Evolutionary conservation across 2,329 filamentous ascomycete species (phyloP), one percentile per base, ranked within the genome.

Genomic region (Talaromyces verruculosus): DNA sequence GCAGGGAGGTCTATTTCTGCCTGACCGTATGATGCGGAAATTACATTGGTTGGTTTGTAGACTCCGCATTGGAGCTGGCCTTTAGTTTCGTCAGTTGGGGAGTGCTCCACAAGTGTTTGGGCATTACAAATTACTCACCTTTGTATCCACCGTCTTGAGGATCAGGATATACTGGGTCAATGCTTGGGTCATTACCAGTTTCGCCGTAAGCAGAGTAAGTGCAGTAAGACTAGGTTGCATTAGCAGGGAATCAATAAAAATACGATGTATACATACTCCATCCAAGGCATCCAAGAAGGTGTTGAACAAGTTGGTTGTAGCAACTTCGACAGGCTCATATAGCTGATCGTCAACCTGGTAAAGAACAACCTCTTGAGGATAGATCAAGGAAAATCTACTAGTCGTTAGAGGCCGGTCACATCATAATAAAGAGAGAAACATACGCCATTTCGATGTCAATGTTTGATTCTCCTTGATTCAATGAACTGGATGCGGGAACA

Each of bases 1-100:
- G 80, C 74, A 0, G 86, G 85, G 22, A 87, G 77, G 25, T 83
- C 83, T 5, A 76, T 75, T 74, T 88, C 86, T 51, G 82, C 79
- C 49, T 82, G 82, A 57, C 84, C 84, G 71, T 87, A 87, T 3
- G 82, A 85, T 69, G 88, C 84, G 43, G 80, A 82, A 67, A 87
- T 81, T 6, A 87, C 85, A 68, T 86, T 85, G 10, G 85, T 84
- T 2, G 84, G 83, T 69, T 82, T 78, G 76, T 82, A 85, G 22
- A 82, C 78, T 7, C 82, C 82, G 65, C 83, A 84, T 68, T 82
- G 77, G 13, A 81, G 74, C 41, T 73, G 64, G 63, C 72, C 70
- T 37, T 15, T 28, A 17, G 13, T 57, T 25, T 43, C 15, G 22
- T 60, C 19, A 59, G 57, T 30, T 30, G 19, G 15, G 25, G 5